phyloP scores from a whole-genome alignment of 495 filamentous ascomycete genomes.

The Aspergillus nidulans region DNA sequence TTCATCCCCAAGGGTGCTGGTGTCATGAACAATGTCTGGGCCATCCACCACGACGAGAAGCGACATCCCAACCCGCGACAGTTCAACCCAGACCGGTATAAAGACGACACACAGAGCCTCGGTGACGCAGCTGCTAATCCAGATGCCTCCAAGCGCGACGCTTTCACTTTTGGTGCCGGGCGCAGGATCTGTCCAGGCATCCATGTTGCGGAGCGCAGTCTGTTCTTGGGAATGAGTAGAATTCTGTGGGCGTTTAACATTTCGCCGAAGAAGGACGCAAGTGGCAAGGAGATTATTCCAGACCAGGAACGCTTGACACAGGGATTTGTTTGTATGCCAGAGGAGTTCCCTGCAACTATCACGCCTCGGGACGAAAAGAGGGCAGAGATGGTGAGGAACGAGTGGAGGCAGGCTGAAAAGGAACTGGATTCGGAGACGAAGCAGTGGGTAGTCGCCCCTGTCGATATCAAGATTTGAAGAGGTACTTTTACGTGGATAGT shows the following conservation, averaged over 20 bases:
- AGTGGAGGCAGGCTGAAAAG: conserved; percentile 22
- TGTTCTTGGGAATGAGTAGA: conserved; percentile 49
- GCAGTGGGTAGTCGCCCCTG: conserved; percentile 11
- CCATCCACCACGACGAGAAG: conserved; percentile 40
- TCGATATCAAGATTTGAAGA: no score
- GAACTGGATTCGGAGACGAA: conserved; percentile 18
- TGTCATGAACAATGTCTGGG: conserved; percentile 34
- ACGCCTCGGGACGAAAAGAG: conserved; percentile 6
- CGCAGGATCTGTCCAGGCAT: conserved; percentile 30
- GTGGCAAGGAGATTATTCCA: conserved; percentile 15
- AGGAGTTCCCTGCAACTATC: conserved; percentile 29
- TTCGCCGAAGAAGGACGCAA: conserved; percentile 9
- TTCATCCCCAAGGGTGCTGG: conserved; percentile 4
- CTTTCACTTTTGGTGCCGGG: conserved; percentile 28
- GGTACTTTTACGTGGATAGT: no score
- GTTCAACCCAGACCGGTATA: conserved; percentile 54
- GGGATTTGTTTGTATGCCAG: conserved; percentile 39
- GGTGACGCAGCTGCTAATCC: conserved; percentile 39
- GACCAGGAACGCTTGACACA: conserved; percentile 25
- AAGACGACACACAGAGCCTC: conserved; percentile 19
- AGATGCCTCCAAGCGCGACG: conserved; percentile 28
- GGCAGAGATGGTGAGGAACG: conserved; percentile 28
- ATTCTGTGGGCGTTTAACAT: conserved; percentile 52
- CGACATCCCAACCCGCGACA: conserved; percentile 45
- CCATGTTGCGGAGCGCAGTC: conserved; percentile 31